A percentile compares a stretch with the other conserved stretches of the same genome.
These are phyloP conservation scores for Aspergillus neoniger DNA, from an alignment of 2,329 filamentous ascomycete genomes.

Conservation along the genomic window DNA sequence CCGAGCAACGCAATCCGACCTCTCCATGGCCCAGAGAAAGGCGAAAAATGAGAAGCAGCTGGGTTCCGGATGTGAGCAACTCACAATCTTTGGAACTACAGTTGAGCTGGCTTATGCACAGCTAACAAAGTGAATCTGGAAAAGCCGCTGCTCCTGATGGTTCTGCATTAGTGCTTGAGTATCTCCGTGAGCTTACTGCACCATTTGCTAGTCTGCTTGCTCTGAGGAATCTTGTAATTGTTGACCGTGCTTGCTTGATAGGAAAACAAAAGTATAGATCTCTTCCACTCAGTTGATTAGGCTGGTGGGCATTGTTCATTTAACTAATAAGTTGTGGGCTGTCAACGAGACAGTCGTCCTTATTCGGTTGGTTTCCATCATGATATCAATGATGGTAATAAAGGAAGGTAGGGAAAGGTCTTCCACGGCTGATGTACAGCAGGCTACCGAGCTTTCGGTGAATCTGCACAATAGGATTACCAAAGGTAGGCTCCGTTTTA, in stretches of 20 bases:
- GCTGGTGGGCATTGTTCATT: neutral
- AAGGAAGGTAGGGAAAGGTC: neutral
- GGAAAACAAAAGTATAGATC: constrained; percentile 51
- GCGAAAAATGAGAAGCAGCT: constrained; percentile 37
- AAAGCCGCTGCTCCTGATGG: constrained; percentile 28
- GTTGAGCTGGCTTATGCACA: constrained; percentile 1
- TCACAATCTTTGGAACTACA: neutral
- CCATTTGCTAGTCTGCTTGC: neutral
- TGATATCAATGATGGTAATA: neutral
- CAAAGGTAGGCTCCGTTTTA: constrained; percentile 45
- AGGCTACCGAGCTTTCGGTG: constrained; percentile 60
- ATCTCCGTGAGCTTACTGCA: constrained; percentile 48
- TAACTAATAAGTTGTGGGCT: constrained; percentile 13
- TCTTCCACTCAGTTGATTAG: neutral
- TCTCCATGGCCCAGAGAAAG: constrained; percentile 44
- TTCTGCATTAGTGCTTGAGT: constrained; percentile 50
- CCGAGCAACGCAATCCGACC: neutral
- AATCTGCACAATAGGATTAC: constrained; percentile 64
- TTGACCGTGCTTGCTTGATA: constrained; percentile 22
- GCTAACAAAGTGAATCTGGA: neutral
- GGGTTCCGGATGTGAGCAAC: constrained; percentile 33
- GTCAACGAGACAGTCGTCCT: constrained; percentile 46
- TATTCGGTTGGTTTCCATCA: constrained; percentile 49
- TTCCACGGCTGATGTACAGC: neutral
- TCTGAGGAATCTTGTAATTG: neutral